Base-by-base conservation (phyloP, 148 eudicot species). In the Linanthus parryae region DNA sequence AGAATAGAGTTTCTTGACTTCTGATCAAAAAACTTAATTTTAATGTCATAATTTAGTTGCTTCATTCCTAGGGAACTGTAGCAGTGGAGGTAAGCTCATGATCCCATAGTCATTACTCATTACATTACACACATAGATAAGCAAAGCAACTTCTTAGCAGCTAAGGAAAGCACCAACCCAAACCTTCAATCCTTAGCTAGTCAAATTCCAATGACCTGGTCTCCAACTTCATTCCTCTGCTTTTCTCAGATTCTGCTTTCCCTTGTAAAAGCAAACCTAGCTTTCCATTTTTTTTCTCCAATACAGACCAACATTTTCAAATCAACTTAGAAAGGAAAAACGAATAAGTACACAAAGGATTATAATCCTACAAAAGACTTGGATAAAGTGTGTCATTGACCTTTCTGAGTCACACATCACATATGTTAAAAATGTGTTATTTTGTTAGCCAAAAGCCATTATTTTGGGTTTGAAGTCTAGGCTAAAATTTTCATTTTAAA, bases 81-180 rank as follows among this genome's bases (percentile, higher is more conserved):
- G 10, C 5, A 6, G 11, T 14, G 12, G 20, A 27, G 51, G 43
- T 52, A 57, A 61, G 51, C 52, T 52, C 18, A 16, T 51, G 49
- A 27, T 51, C 21, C 48, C 49, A 28, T 24, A 29, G 4, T 7
- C 39, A n/a, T n/a, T n/a, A n/a, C n/a, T n/a, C n/a, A n/a, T n/a
- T 10, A 4, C 8, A 19, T 35, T 4, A n/a, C 11, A 48, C 18
- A 26, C 29, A 3, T 50, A 2, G 43, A 56, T 26, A 30, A 43
- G 42, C 41, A 61, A 52, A 61, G 65, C 57, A 51, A 61, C 45
- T 17, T 15, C 65, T 61, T 61, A 44, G 24, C 44, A 23, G 21
- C 58, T 57, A 61, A 61, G 65, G 57, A 61, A 61, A 22, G 57
- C 25, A 51, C 57, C 50, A 19, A 21, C 56, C 31, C 15, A 28